Percentiles rank a stretch among this genome's conserved stretches.
phyloP scores from a whole-genome alignment of 2,329 filamentous ascomycete species.

The Colletotrichum truncatum region DNA sequence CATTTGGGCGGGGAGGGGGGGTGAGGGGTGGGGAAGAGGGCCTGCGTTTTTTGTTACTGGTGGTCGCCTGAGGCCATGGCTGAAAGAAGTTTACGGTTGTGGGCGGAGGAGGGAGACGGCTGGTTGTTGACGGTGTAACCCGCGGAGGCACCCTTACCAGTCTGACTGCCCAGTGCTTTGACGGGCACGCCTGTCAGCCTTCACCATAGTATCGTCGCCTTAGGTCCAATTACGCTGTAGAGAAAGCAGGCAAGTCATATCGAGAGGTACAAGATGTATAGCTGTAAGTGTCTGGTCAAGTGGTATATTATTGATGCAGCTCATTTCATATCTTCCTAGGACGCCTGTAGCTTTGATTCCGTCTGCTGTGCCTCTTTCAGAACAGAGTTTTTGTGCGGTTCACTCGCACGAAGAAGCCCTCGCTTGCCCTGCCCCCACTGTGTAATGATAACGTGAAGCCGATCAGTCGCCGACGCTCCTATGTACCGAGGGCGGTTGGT shows the following conservation, averaged over 20 bases:
- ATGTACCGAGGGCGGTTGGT: constrained; percentile 10
- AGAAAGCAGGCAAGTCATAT: not conserved
- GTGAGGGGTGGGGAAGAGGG: too few species aligned
- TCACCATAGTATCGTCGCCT: too few species aligned
- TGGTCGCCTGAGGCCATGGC: too few species aligned
- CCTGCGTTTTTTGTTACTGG: too few species aligned
- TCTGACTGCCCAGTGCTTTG: too few species aligned
- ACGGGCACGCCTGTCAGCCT: too few species aligned
- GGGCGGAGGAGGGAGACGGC: too few species aligned
- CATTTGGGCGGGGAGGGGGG: too few species aligned
- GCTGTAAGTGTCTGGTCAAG: not conserved
- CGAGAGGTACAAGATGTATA: not conserved
- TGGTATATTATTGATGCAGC: not conserved
- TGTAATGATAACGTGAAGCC: not conserved
- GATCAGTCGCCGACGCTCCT: not conserved
- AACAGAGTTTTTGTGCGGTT: not conserved
- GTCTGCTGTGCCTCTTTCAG: not conserved
- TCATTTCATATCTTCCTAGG: not conserved
- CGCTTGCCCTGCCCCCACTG: not conserved
- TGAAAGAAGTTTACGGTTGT: too few species aligned
- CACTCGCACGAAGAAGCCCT: constrained; percentile 2
- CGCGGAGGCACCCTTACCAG: too few species aligned
- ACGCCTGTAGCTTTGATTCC: not conserved
- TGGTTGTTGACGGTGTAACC: too few species aligned
- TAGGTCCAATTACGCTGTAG: too few species aligned